Conservation (phyloP, 768 basidiomycete species). For the Boletus vermiculosoides region DNA sequence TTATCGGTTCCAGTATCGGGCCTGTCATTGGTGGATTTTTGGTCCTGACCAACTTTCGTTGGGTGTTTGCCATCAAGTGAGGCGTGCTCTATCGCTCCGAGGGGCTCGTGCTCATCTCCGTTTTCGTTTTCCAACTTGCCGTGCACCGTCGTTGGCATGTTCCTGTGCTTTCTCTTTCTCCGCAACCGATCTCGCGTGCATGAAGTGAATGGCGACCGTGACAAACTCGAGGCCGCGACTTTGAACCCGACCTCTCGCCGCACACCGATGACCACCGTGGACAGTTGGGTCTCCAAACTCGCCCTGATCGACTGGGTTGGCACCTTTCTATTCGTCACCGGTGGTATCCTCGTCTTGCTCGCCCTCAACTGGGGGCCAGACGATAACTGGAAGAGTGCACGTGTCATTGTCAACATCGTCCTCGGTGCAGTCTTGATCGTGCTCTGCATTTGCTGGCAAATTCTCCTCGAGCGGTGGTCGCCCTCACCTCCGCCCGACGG, state of each 20-base stretch:
- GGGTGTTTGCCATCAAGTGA: conserved; percentile 61
- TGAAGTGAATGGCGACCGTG: conserved; percentile 12
- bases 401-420: conserved; percentile 47
- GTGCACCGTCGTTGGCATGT: conserved; percentile 33
- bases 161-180: conserved; percentile 42
- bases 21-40: conserved; percentile 45
- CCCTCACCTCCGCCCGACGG: background rate
- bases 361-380: conserved; percentile 52
- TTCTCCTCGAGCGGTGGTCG: conserved; percentile 33
- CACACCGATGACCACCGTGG: background rate
- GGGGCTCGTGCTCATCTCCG: background rate
- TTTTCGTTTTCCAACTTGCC: conserved; percentile 38
- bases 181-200: conserved; percentile 29
- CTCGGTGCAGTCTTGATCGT: conserved; percentile 44
- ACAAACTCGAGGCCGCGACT: conserved; percentile 9
- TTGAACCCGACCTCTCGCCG: background rate
- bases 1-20: conserved; percentile 42
- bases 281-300: conserved; percentile 30
- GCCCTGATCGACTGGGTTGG: conserved; percentile 48
- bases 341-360: conserved; percentile 47
- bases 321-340: conserved; percentile 41
- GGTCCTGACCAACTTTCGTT: conserved; percentile 42
- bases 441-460: conserved; percentile 43
- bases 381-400: conserved; percentile 39
- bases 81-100: too few species aligned